Conservation (phyloP, 768 basidiomycete genomes). For the Mycena rosella region DNA sequence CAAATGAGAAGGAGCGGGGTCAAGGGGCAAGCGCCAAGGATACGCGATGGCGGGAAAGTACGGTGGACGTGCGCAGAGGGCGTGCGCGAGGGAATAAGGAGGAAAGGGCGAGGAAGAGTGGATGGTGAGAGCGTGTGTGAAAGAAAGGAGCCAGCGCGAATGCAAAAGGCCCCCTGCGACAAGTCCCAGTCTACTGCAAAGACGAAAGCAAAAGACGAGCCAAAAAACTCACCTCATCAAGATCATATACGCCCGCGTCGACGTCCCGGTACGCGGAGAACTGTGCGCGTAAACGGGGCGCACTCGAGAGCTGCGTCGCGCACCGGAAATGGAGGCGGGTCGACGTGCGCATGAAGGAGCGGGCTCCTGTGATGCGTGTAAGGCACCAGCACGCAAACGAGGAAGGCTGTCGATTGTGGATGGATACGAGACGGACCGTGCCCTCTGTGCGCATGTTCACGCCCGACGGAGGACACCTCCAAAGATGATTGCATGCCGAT, state of each 20-base stretch:
- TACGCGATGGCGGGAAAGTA: neutral
- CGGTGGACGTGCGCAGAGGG: neutral
- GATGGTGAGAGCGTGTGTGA: conserved; percentile 5
- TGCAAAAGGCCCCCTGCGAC: conserved; percentile 3
- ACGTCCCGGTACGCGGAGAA: neutral
- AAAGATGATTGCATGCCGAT: conserved; percentile 7
- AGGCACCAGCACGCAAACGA: neutral
- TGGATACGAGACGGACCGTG: neutral
- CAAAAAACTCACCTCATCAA: conserved; percentile 17
- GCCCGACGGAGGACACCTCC: conserved; percentile 10
- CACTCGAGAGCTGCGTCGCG: neutral
- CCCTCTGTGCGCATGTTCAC: conserved; percentile 7
- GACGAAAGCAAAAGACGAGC: conserved; percentile 10
- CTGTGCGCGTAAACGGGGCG: conserved; percentile 7
- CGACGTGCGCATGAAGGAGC: neutral
- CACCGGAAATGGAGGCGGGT: conserved; percentile 10
- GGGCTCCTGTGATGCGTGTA: conserved; percentile 9
- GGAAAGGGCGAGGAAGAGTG: conserved; percentile 6
- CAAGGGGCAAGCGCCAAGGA: conserved; percentile 2
- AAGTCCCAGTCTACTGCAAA: neutral
- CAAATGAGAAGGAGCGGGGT: conserved; percentile 4
- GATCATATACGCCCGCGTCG: conserved; percentile 5
- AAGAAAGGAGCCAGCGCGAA: neutral
- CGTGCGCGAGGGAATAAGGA: conserved; percentile 14
- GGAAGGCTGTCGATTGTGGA: neutral